Evolutionary conservation across 495 filamentous ascomycete species (phyloP).

Genomic region (Xylaria telfairii): DNA sequence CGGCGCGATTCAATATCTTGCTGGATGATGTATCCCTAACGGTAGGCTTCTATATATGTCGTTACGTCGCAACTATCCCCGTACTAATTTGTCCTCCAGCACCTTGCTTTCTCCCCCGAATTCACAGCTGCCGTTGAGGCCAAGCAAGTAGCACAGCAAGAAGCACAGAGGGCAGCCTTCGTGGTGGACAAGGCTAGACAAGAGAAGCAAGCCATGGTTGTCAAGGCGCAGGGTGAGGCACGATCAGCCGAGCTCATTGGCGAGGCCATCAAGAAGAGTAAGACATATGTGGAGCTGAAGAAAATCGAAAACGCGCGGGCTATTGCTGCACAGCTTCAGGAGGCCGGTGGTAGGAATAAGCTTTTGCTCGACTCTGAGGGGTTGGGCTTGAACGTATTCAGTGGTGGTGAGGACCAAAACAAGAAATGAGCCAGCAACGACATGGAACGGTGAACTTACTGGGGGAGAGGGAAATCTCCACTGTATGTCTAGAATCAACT

Average conservation of each 20-base stretch:
- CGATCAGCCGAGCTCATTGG: conserved; percentile 97
- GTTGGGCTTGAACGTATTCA: conserved; percentile 85
- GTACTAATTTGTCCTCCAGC: conserved; percentile 57
- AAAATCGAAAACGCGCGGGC: conserved; percentile 94
- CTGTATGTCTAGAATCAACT: conserved; percentile 46
- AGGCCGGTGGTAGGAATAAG: conserved; percentile 89
- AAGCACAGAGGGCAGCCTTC: conserved; percentile 96
- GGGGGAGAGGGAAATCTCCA: conserved; percentile 44
- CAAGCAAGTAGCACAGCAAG: conserved; percentile 98
- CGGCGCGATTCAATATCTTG: conserved; percentile 95
- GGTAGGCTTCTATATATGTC: conserved; percentile 58
- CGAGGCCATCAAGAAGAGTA: conserved; percentile 98
- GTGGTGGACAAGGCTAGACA: conserved; percentile 98
- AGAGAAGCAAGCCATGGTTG: conserved; percentile 99
- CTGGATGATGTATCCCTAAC: conserved; percentile 97
- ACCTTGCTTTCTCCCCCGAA: conserved; percentile 98
- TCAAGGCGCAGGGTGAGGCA: conserved; percentile 98
- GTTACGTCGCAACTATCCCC: neutral
- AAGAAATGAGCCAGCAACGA: conserved; percentile 39
- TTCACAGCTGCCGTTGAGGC: conserved; percentile 99
- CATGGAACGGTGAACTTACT: conserved; percentile 13
- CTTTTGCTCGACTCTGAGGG: conserved; percentile 89
- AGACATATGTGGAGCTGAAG: conserved; percentile 93
- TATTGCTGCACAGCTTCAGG: conserved; percentile 83
- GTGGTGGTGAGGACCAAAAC: conserved; percentile 51